Evolutionary conservation across 768 basidiomycete genomes (phyloP), one percentile per base, ranked within the genome.

Genomic region (Leccinum sublutescens): DNA sequence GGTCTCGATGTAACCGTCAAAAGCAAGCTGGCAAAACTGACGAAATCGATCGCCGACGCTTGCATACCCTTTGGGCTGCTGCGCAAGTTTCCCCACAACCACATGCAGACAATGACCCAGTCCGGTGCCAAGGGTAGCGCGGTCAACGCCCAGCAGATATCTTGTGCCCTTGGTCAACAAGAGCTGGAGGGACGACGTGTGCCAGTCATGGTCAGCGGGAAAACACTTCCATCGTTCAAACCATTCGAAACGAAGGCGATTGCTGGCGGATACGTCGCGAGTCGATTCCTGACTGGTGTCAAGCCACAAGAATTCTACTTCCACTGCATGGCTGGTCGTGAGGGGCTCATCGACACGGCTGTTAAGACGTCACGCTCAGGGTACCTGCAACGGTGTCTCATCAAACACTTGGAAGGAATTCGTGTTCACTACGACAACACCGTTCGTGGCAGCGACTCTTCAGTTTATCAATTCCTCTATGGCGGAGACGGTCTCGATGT

Each of bases 301-400:
- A 92, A 90, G 66, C 97, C 97, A 0, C 97, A 99, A 72, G 97
- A 99, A 74, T 99, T 98, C 77, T 99, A 97, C 78, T 99, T 99
- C 82, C 97, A 99, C 77, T 98, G 97, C 71, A 99, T 99, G 97
- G 97, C 97, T 58, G 97, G 97, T 54, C 86, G 97, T 66, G 97
- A 99, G 78, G 97, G 97, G 69, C 83, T 99, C 40, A 99, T 99
- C 68, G 97, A 99, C 70, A 99, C 97, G 5, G 97, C 97, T 38
- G 96, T 99, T 72, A 99, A 99, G 78, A 99, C 97, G 4, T 93
- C 91, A 62, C 94, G 97, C 56, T 98, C 97, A 4, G 97, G 97
- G 19, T 99, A 99, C 74, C 84, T 99, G 19, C 97, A 99, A 73
- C 86, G 97, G 50, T 98, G 97, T 77, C 80, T 99, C 64, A 95